A percentile compares a stretch with the other conserved stretches of the same genome.
Evolutionary conservation across 257 asterid species (phyloP).

Genomic region (Fraxinus pennsylvanica): DNA sequence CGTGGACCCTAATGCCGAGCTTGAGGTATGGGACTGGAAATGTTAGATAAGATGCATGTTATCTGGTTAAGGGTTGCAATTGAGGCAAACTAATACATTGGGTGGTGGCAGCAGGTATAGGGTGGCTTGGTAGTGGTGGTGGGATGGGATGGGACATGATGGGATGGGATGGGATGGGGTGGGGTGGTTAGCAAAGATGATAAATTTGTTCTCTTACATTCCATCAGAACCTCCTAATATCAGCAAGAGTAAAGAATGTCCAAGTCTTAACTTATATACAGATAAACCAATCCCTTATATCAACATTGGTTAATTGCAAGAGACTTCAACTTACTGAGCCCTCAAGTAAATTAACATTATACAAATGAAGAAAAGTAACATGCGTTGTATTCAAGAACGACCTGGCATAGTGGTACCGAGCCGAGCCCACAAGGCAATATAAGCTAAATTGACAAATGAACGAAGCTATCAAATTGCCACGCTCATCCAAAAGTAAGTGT

Average conservation of each 20-base stretch:
- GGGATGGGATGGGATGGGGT: too few relatives aligned
- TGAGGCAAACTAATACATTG: not conserved
- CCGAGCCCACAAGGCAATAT: not conserved
- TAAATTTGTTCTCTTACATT: not conserved
- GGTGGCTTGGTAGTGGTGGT: not conserved
- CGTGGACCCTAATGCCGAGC: not conserved
- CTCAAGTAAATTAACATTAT: not conserved
- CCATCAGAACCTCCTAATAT: not conserved
- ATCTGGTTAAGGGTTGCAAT: not conserved
- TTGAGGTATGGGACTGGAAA: not conserved
- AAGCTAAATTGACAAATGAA: not conserved
- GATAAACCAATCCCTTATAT: not conserved
- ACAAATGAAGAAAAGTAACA: not conserved
- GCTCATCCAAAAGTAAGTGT: not conserved
- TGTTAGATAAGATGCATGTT: not conserved
- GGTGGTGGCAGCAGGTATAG: not conserved
- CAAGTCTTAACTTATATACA: not conserved
- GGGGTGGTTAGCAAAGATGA: not conserved
- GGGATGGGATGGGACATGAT: too few relatives aligned
- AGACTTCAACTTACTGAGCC: not conserved
- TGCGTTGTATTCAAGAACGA: not conserved
- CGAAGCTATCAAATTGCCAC: not conserved
- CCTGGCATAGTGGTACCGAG: not conserved
- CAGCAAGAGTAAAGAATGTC: not conserved
- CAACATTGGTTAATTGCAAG: conserved; percentile 13